Evolutionary conservation across 805 yeast species (phyloP).

Genomic region (Cyberlindnera euphorbiiphila): DNA sequence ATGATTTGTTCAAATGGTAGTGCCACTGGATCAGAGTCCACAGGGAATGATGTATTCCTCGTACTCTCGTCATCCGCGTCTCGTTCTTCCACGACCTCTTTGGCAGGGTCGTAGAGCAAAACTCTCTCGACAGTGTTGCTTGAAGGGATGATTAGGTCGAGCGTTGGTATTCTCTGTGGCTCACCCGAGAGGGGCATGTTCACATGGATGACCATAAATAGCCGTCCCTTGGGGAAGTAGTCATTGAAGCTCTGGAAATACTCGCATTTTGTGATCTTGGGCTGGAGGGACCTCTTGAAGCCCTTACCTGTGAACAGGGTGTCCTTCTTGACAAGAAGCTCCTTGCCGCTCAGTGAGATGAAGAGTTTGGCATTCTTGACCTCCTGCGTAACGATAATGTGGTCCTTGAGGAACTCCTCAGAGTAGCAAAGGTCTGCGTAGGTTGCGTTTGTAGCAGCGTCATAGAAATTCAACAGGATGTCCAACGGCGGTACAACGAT

Average conservation of each 20-base stretch:
- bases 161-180: slow-evolving; percentile 12
- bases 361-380: slow-evolving; percentile 36
- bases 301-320: slow-evolving; percentile 55
- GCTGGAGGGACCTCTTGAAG: slow-evolving; percentile 42
- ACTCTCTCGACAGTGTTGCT: slow-evolving; percentile 6
- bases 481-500: slow-evolving; percentile 63
- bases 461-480: slow-evolving; percentile 39
- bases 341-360: slow-evolving; percentile 52
- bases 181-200: slow-evolving; percentile 52
- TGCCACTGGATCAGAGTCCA: slow-evolving; percentile 9
- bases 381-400: slow-evolving; percentile 44
- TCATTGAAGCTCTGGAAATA: slow-evolving; percentile 50
- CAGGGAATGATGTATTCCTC: too few species aligned
- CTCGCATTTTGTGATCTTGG: slow-evolving; percentile 42
- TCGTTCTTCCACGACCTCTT: background rate
- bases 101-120: background rate
- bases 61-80: too few species aligned
- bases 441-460: slow-evolving; percentile 34
- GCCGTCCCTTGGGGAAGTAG: slow-evolving; percentile 53
- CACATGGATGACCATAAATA: slow-evolving; percentile 54
- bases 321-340: slow-evolving; percentile 53
- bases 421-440: slow-evolving; percentile 52
- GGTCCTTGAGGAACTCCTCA: slow-evolving; percentile 60
- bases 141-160: slow-evolving; percentile 9
- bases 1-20: slow-evolving; percentile 37